phyloP scores from a whole-genome alignment of 352 stramenopile genomes.

The Chrysophaeum taylorii region DNA sequence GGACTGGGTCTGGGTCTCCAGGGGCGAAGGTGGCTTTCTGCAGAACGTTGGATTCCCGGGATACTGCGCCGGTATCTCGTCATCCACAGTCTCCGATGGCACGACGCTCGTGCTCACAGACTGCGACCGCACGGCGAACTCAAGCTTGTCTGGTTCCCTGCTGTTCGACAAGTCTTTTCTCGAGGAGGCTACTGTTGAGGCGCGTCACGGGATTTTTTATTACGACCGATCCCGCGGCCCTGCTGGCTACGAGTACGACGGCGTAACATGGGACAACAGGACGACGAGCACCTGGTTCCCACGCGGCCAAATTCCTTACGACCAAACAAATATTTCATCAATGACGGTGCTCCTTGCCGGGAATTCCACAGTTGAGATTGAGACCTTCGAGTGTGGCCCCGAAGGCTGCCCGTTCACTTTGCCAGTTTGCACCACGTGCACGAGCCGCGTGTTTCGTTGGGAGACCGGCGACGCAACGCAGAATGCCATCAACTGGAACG shows the following conservation, averaged over 20 bases:
- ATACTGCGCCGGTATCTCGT: neutral
- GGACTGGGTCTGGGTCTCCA: slow-evolving; percentile 11
- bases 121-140: too few species aligned
- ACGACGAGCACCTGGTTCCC: neutral
- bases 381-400: slow-evolving; percentile 11
- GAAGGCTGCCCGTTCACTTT: slow-evolving; percentile 20
- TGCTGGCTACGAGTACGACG: neutral
- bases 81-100: neutral
- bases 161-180: neutral
- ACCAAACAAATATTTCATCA: slow-evolving; percentile 17
- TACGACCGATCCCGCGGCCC: neutral
- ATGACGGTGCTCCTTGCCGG: slow-evolving; percentile 15
- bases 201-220: slow-evolving; percentile 8
- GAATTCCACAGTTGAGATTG: slow-evolving; percentile 18
- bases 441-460: neutral
- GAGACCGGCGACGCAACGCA: neutral
- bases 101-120: neutral
- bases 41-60: neutral
- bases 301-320: slow-evolving; percentile 11
- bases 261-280: slow-evolving; percentile 7
- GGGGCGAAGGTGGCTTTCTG: neutral
- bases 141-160: neutral
- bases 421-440: slow-evolving; percentile 1
- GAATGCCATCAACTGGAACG: slow-evolving; percentile 17
- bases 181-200: neutral